Conservation (phyloP, 352 stramenopile species). For the Pythium guiyangense region DNA sequence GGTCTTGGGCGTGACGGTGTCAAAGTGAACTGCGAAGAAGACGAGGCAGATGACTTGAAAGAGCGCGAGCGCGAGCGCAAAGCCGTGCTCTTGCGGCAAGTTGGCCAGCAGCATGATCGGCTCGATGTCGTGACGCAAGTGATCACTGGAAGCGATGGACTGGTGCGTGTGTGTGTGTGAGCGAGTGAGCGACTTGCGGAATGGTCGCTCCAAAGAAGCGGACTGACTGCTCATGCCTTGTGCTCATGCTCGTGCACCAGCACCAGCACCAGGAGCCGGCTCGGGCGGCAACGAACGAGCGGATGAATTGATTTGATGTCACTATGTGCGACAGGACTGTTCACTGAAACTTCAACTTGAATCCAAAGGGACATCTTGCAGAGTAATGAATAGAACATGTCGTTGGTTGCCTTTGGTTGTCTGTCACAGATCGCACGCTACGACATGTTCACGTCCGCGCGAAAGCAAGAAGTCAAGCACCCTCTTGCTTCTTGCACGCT, state of each 20-base stretch:
- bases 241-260: too few relatives aligned
- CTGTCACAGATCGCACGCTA: neutral
- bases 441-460: neutral
- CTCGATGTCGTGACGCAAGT: neutral
- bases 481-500: too few relatives aligned
- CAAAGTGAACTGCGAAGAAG: conserved; percentile 42
- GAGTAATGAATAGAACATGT: too few relatives aligned
- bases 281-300: too few relatives aligned
- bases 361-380: neutral
- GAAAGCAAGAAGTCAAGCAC: too few relatives aligned
- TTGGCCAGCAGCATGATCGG: conserved; percentile 5
- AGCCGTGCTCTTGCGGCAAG: conserved; percentile 28
- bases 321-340: too few relatives aligned
- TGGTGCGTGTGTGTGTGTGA: neutral
- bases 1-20: conserved; percentile 31
- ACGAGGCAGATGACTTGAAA: conserved; percentile 45
- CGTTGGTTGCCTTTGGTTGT: too few relatives aligned
- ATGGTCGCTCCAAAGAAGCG: neutral
- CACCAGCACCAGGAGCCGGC: too few relatives aligned
- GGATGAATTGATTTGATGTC: too few relatives aligned
- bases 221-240: too few relatives aligned
- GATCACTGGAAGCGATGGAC: too few relatives aligned
- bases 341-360: neutral
- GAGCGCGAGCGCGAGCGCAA: conserved; percentile 30
- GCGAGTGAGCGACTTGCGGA: neutral